Evolutionary conservation across 768 basidiomycete species (phyloP), one percentile per base, ranked within the genome.

Genomic region (Podaxis mareebaensis): DNA sequence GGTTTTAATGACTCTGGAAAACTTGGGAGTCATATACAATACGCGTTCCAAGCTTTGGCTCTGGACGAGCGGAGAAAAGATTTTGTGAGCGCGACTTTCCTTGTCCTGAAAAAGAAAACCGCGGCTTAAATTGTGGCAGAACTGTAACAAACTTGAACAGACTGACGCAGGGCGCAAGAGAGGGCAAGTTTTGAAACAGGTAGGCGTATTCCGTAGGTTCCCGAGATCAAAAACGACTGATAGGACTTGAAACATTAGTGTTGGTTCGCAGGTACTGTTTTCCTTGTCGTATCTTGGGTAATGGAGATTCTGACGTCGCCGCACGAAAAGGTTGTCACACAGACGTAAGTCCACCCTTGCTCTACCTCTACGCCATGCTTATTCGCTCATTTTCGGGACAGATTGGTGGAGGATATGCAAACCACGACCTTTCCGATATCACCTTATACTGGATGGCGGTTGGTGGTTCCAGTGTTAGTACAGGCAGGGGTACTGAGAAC

Each of bases 11-110:
- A 90, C 67, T 48, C 61, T 13, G 78, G 75, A 11, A 64, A 74
- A 17, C 76, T 92, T 11, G 90, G 89, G 38, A 76, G 81, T 28
- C 90, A 92, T 70, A 74, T 92, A 26, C 79, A 88, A 65, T 72
- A 78, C 28, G 88, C 88, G 1, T 91, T 85, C 67, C 90, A 92
- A 60, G 87, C 89, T 1, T 72, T 92, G 52, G 90, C 89, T 20
- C 73, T 91, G 22, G 81, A 91, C 64, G 90, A 92, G 72, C 79
- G 78, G 36, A 78, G 90, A 56, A 78, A 74, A 13, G 90, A 91
- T 69, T 92, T 91, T 69, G 90, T 90, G 72, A 66, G 87, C 67
- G 24, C 7, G 30, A 6, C 53, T 26, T 20, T n/a, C 56, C 51
- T 17, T n/a, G n/a, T 28, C 52, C 28, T 24, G 6, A 1, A 36